Evolutionary conservation across 805 yeast genomes (phyloP), one percentile per base, ranked within the genome.

Genomic region (Torulaspora gathmanii): DNA sequence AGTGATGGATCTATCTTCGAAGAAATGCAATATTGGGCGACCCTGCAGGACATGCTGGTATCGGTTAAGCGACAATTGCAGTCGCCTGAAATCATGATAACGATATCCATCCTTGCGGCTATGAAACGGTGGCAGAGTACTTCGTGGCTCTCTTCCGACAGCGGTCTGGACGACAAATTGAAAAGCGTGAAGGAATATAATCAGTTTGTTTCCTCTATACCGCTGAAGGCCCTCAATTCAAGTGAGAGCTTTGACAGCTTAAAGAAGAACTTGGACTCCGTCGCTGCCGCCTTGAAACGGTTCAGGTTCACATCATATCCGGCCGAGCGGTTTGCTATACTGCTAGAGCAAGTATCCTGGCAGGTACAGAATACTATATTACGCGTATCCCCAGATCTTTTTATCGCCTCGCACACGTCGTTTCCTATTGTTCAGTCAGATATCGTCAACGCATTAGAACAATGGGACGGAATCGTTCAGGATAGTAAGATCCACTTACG

Each of bases 91-190:
- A 77, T 87, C 1, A 67, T 64, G 16, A 60, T 75, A 7, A 79
- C 93, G 0, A 63, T 88, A 11, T 78, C 75, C 1, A 68, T 85
- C 0, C 69, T 90, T 44, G 77, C 78, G 47, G 67, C 73, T 12
- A 88, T 89, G 2, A 89, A 86, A 53, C 71, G 97, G 51, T 86
- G 82, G 57, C 95, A 86, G 59, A 82, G 87, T 1, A 82, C 90
- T 0, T 76, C 79, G n/a, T 74, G 83, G 28, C 83, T 86, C 55
- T 68, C 77, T 27, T 77, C 87, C 5, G 95, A 86, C 56, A 79
- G 84, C 2, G 86, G 87, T 0, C 64, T 91, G 16, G 63, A 69
- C 29, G 80, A 78, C 22, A 78, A 83, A 12, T 49, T 78, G 10
- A 67, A 68, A 3, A 64, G 64, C 17, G 77, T 88, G 0, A 66